phyloP scores from a whole-genome alignment of 129 eudicot genomes.

The Helichrysum umbraculigerum region DNA sequence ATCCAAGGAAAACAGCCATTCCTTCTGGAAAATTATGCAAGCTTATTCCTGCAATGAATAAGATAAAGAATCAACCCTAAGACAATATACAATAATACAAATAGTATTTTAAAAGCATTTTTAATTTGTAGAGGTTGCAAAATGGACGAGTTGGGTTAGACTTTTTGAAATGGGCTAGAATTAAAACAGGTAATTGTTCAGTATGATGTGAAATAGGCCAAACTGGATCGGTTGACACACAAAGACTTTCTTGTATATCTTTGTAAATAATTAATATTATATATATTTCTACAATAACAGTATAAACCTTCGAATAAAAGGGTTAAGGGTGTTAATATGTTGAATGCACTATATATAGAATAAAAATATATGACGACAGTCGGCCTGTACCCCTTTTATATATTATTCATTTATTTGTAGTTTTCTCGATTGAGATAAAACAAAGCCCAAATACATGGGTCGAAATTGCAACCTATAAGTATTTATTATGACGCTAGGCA shows the following conservation, averaged over 20 bases:
- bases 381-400: not conserved
- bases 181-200: not conserved
- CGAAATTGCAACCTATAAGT: not conserved
- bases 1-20: conserved; percentile 99
- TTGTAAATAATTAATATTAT: no score
- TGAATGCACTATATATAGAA: not conserved
- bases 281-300: not conserved
- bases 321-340: not conserved
- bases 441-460: not conserved
- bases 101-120: not conserved
- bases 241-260: not conserved
- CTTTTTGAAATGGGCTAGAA: no score
- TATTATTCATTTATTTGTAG: not conserved
- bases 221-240: not conserved
- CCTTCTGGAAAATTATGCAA: conserved; percentile 99
- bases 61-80: conserved; percentile 11
- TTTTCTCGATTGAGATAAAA: not conserved
- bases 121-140: conserved; percentile 7
- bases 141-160: not conserved
- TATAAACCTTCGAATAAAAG: not conserved
- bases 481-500: conserved; percentile 7
- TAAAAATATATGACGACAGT: not conserved
- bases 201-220: not conserved
- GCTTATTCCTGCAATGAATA: conserved; percentile 73
- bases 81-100: not conserved